Percentiles rank a stretch among this genome's conserved stretches.
phyloP scores from a whole-genome alignment of 2,329 filamentous ascomycete genomes.

The Aspergillus hortae region DNA sequence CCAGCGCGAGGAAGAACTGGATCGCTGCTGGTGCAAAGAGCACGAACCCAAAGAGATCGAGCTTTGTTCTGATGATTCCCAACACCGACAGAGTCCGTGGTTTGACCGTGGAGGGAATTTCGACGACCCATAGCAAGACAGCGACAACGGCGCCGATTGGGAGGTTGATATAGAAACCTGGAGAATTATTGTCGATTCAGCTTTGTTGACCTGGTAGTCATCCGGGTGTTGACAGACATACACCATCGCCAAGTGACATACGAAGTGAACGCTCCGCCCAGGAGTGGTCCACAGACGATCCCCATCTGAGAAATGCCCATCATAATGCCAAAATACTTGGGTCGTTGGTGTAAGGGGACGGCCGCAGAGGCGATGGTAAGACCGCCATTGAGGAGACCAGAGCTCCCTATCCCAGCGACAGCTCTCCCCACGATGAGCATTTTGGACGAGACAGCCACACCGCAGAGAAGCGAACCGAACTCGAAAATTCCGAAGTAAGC shows the following conservation, averaged over 20 bases:
- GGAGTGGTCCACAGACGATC: constrained; percentile 31
- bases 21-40: constrained; percentile 53
- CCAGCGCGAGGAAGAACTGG: constrained; percentile 53
- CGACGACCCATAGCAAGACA: constrained; percentile 22
- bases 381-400: constrained; percentile 24
- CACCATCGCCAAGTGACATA: constrained; percentile 26
- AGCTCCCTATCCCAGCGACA: constrained; percentile 24
- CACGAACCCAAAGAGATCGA: constrained; percentile 51
- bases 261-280: constrained; percentile 42
- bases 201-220: constrained; percentile 10
- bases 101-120: constrained; percentile 9
- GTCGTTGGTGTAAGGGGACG: constrained; percentile 23
- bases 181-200: constrained; percentile 36
- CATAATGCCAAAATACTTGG: constrained; percentile 15
- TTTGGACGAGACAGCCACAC: constrained; percentile 22
- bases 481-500: constrained; percentile 26
- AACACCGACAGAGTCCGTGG: constrained; percentile 2
- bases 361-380: constrained; percentile 23
- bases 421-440: constrained; percentile 29
- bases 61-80: constrained; percentile 23
- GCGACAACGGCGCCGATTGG: constrained; percentile 37
- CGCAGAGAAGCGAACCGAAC: constrained; percentile 27
- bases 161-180: constrained; percentile 51
- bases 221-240: constrained; percentile 2
- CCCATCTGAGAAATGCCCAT: constrained; percentile 34